Percentiles rank a stretch among this genome's conserved stretches.
phyloP scores from a whole-genome alignment of 225 moss, liverwort and hornwort species.

The Lunularia cruciata region DNA sequence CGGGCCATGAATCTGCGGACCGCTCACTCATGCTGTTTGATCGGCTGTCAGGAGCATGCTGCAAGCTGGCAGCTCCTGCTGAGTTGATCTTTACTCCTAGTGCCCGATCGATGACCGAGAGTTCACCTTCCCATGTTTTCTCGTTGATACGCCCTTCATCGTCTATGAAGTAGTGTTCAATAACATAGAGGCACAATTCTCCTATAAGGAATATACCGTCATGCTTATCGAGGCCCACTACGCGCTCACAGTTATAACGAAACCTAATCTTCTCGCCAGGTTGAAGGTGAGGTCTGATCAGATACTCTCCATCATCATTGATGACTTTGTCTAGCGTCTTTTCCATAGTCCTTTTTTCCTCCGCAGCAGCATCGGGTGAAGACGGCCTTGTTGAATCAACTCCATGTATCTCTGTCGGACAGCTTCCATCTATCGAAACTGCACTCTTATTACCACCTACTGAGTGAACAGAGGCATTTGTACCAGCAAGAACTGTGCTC shows the following conservation, averaged over 20 bases:
- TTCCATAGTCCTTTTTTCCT: slow-evolving; percentile 41
- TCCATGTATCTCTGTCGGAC: slow-evolving; percentile 35
- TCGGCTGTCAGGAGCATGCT: slow-evolving; percentile 61
- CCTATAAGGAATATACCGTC: slow-evolving; percentile 98
- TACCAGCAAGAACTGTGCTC: slow-evolving; percentile 29
- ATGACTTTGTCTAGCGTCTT: slow-evolving; percentile 57
- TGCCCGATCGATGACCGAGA: slow-evolving; percentile 89
- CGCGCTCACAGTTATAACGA: slow-evolving; percentile 96
- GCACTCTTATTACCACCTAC: slow-evolving; percentile 46
- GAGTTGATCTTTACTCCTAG: slow-evolving; percentile 74
- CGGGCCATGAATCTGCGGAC: slow-evolving; percentile 58
- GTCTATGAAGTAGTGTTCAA: slow-evolving; percentile 88
- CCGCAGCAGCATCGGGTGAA: slow-evolving; percentile 44
- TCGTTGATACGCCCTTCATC: slow-evolving; percentile 87
- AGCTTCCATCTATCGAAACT: slow-evolving; percentile 51
- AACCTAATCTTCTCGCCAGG: slow-evolving; percentile 87
- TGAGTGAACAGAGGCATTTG: slow-evolving; percentile 33
- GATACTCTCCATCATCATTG: slow-evolving; percentile 86
- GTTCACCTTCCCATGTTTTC: slow-evolving; percentile 75
- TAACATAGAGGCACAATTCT: slow-evolving; percentile 88
- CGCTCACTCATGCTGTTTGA: not conserved
- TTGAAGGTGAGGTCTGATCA: slow-evolving; percentile 85
- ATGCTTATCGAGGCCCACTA: slow-evolving; percentile 91
- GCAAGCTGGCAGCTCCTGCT: slow-evolving; percentile 67
- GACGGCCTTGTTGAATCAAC: slow-evolving; percentile 45